Evolutionary conservation across 305 asterid genomes (phyloP).

Genomic region (Fraxinus xanthoxyloides): DNA sequence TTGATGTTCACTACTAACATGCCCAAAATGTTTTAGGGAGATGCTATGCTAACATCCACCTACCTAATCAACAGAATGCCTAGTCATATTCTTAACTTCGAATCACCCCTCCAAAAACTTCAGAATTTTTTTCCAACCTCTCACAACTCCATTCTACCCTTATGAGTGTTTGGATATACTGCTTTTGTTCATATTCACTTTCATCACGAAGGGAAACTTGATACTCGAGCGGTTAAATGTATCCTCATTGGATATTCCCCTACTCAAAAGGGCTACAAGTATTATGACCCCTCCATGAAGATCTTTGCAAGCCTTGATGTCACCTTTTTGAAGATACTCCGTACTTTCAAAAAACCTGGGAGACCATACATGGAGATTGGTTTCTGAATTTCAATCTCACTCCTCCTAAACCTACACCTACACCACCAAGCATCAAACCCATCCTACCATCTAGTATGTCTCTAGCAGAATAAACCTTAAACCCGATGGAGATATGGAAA

Average conservation of each 20-base stretch:
- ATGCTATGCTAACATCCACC: background rate
- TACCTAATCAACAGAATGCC: background rate
- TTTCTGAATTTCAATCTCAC: background rate
- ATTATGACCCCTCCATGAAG: background rate
- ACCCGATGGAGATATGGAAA: background rate
- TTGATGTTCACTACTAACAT: background rate
- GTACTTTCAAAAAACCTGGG: too few relatives aligned
- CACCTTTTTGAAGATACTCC: background rate
- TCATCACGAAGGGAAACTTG: background rate
- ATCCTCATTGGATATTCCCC: background rate
- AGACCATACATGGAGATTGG: background rate
- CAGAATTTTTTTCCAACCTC: background rate
- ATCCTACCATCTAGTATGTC: background rate
- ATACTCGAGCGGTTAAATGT: background rate
- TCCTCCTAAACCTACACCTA: background rate
- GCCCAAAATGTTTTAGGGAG: background rate
- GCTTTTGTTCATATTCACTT: background rate
- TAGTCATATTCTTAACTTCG: background rate
- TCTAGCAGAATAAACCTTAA: too few relatives aligned
- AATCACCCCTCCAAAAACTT: background rate
- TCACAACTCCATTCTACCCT: background rate
- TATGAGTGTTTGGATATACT: background rate
- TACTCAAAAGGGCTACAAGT: background rate
- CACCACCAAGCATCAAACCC: background rate
- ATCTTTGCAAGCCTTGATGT: background rate